phyloP scores from a whole-genome alignment of 345 rosid species.

The Eucalyptus lansdowneana region DNA sequence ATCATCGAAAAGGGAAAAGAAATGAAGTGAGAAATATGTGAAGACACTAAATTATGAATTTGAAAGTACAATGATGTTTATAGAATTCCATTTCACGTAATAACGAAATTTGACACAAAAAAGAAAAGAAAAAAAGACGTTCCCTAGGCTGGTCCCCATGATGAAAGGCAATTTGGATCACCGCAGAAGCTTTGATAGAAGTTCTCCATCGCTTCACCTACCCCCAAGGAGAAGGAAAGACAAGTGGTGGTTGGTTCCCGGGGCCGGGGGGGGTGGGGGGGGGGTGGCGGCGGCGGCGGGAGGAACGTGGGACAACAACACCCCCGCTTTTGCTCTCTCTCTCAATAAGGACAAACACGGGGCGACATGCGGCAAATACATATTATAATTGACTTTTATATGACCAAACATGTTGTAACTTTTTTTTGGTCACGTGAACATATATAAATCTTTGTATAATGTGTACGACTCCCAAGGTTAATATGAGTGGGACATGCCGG shows the following conservation, averaged over 20 bases:
- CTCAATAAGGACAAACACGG: neutral
- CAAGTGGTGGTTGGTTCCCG: neutral
- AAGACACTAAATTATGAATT: neutral
- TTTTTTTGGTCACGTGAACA: neutral
- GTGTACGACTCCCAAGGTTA: neutral
- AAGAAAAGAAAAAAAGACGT: neutral
- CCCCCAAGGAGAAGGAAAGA: neutral
- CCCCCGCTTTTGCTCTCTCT: neutral
- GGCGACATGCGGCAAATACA: neutral
- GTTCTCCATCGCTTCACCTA: conserved; percentile 4
- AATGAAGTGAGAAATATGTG: neutral
- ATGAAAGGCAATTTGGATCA: neutral
- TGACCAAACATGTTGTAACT: no score
- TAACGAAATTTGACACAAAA: neutral
- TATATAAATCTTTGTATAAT: neutral
- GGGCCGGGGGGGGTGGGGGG: no score
- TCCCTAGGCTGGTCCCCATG: neutral
- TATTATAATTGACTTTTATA: no score
- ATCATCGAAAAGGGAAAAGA: neutral
- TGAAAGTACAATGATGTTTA: neutral
- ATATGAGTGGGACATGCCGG: neutral
- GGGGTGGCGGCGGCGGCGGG: no score
- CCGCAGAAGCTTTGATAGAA: neutral
- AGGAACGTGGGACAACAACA: conserved; percentile 1
- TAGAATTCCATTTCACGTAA: neutral